These are phyloP conservation scores for Paraphoma chrysanthemicola DNA, from an alignment of 2,329 filamentous ascomycete species.

Conservation along the genomic window DNA sequence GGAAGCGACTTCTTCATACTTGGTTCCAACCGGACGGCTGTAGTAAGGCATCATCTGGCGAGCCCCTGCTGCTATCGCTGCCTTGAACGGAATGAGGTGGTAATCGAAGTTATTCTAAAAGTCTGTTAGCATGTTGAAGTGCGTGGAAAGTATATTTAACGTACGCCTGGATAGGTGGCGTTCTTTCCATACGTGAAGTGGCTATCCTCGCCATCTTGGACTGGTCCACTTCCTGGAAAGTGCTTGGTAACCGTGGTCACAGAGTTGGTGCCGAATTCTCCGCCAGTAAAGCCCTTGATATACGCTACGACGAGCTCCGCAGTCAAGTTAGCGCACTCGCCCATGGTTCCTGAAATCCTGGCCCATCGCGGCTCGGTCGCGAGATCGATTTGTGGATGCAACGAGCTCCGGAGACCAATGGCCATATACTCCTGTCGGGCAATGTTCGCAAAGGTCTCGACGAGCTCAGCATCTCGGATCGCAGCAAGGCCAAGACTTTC, in stretches of 20 bases:
- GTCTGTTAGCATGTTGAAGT: background rate
- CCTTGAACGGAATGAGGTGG: slow-evolving; percentile 59
- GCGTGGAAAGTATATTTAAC: background rate
- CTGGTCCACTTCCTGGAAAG: slow-evolving; percentile 60
- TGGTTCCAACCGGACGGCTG: slow-evolving; percentile 55
- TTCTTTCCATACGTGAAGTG: slow-evolving; percentile 63
- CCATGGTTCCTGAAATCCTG: slow-evolving; percentile 55
- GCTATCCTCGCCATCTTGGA: slow-evolving; percentile 59
- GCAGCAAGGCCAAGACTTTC: slow-evolving; percentile 60
- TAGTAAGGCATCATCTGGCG: slow-evolving; percentile 63
- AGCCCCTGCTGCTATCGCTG: slow-evolving; percentile 58
- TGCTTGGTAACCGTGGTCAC: slow-evolving; percentile 61
- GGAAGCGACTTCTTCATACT: slow-evolving; percentile 58
- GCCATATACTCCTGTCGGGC: slow-evolving; percentile 57
- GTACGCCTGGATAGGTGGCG: slow-evolving; percentile 54
- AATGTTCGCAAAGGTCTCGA: slow-evolving; percentile 57
- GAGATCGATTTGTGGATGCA: slow-evolving; percentile 61
- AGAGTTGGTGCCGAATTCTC: slow-evolving; percentile 52
- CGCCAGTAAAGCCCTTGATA: slow-evolving; percentile 58
- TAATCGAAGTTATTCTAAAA: slow-evolving; percentile 54
- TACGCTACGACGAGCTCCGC: slow-evolving; percentile 51
- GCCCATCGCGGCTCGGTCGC: slow-evolving; percentile 62
- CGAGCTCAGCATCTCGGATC: slow-evolving; percentile 52
- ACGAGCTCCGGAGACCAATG: slow-evolving; percentile 53
- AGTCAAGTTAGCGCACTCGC: slow-evolving; percentile 56